Base-by-base conservation (phyloP, 306 rosid genomes). In the Malus sieversii region DNA sequence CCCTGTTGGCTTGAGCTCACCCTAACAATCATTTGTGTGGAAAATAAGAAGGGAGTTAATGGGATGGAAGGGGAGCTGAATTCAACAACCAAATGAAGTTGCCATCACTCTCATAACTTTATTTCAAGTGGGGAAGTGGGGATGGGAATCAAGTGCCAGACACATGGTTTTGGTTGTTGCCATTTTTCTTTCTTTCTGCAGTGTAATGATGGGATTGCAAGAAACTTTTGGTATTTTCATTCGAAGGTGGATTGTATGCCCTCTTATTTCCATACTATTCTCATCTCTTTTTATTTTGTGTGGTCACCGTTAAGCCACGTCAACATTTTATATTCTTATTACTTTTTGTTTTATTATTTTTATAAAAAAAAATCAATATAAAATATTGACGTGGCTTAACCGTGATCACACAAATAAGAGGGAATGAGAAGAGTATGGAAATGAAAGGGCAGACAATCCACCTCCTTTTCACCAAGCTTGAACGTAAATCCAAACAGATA, bases 91-190 rank as follows among this genome's bases (percentile, higher is more conserved):
- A 59, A 44, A 63, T 15, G 42, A 69, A 8, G 15, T 78, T 66
- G n/a, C 6, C 57, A n/a, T 65, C 48, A 78, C 48, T 67, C 62
- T 48, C 59, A 75, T 30, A 80, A 59, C 81, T 84, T 80, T 81
- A 76, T 61, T 35, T 44, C 63, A 27, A 71, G 65, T 58, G 87
- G 75, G 25, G 38, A 8, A 1, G 25, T 5, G 38, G 86, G 83
- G 71, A 19, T 14, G 53, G 40, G 83, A 80, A 83, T 85, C 74
- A 76, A 77, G 42, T 48, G 8, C 45, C 78, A 78, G 88, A 82
- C 90, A 78, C 87, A 83, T 81, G 84, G 52, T 55, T 20, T 19
- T 8, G 1, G 70, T 51, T 51, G 42, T 82, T 48, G 62, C 51
- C 35, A 12, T 3, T 51, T 33, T 14, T 65, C 8, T 16, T 77